Evolutionary conservation across 225 moss, liverwort and hornwort genomes (phyloP), one percentile per base, ranked within the genome.

Genomic region (Marchantia polymorpha): DNA sequence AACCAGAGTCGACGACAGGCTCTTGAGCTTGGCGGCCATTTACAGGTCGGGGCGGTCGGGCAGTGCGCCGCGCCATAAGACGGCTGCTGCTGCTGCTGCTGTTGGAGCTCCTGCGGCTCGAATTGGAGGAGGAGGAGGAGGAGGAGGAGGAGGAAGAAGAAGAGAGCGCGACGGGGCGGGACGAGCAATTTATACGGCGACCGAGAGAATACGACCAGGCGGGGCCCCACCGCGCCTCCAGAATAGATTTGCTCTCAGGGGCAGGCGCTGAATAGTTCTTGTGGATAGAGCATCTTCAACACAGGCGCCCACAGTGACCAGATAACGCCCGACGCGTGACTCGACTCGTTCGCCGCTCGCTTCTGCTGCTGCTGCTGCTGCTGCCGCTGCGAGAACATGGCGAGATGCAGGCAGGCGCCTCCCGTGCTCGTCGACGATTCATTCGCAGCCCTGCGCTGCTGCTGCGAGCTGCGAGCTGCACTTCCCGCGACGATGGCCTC

Each of bases 191-290:
- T 65, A 22, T 65, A 70, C 20, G 10, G 17, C 39, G 70, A 4
- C 48, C n/a, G 70, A 70, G 49, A 49, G 39, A 49, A 39, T 14
- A 46, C 16, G 12, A 70, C 70, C 6, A 16, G 3, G 7, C 5
- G 9, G 17, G 27, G 70, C 8, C 70, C 70, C 70, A 29, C 27
- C 70, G n/a, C 67, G n/a, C 67, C 12, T 27, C 67, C 4, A 20
- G 59, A 67, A 39, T 39, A 67, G 67, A 25, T 13, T 26, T 15
- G 14, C 48, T 6, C 48, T 6, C 47, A 30, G 6, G 46, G 3
- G 49, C n/a, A n/a, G n/a, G n/a, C n/a, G n/a, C n/a, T 70, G 70
- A 70, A 70, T 48, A 49, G 48, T 70, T 39, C 39, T 48, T 70
- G 70, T 49, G 70, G 70, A 70, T 70, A 70, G 22, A 12, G 47